Conservation (phyloP, 2,329 filamentous ascomycete species). For the Talaromyces sp. region DNA sequence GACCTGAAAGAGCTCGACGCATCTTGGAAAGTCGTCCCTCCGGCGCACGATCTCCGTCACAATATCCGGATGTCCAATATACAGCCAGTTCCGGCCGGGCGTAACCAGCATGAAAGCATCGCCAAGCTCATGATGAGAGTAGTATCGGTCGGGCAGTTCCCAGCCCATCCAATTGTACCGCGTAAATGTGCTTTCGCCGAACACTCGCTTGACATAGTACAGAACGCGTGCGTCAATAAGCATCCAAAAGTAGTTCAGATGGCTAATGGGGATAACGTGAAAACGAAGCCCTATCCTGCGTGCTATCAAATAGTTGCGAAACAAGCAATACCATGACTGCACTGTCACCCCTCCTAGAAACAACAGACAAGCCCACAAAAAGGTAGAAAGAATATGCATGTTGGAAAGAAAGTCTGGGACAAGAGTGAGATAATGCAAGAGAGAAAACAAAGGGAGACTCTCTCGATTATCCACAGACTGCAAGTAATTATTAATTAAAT, state of each 20-base stretch:
- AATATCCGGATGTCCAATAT: slow-evolving; percentile 3
- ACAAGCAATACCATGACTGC: slow-evolving; percentile 1
- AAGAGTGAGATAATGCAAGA: not conserved
- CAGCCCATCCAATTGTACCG: slow-evolving; percentile 8
- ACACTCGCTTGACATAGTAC: not conserved
- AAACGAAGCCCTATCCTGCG: not conserved
- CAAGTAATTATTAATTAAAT: not conserved
- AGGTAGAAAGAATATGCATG: not conserved
- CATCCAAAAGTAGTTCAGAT: slow-evolving; percentile 6
- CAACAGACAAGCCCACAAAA: not conserved
- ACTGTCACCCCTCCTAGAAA: not conserved
- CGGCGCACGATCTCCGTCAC: not conserved
- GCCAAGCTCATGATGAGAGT: slow-evolving; percentile 3
- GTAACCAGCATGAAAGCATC: slow-evolving; percentile 5
- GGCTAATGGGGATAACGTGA: slow-evolving; percentile 1
- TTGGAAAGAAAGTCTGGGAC: not conserved
- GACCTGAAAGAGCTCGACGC: not conserved
- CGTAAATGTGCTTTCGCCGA: slow-evolving; percentile 2
- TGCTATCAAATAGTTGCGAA: not conserved
- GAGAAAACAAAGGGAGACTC: not conserved
- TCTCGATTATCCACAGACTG: not conserved
- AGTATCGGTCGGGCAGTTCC: slow-evolving; percentile 1
- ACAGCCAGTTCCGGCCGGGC: slow-evolving; percentile 2
- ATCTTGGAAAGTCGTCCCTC: slow-evolving; percentile 1
- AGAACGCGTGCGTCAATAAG: slow-evolving; percentile 1